Percentiles rank a stretch among this genome's conserved stretches.
These are phyloP conservation scores for Neurospora tetrasperma DNA, from an alignment of 495 filamentous ascomycete genomes.

Conservation along the genomic window DNA sequence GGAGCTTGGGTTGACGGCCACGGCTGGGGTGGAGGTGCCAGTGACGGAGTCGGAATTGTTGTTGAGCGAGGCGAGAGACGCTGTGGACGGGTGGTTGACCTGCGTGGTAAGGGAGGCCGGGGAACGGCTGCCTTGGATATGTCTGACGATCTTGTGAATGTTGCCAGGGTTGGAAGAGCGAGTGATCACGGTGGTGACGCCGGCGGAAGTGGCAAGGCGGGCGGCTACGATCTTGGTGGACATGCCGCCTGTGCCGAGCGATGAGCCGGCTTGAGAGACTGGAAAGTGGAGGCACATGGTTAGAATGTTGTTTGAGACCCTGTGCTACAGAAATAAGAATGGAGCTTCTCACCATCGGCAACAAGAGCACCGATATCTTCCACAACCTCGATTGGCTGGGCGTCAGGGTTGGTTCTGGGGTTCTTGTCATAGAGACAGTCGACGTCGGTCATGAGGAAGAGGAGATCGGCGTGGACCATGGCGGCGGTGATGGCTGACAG, in stretches of 20 bases:
- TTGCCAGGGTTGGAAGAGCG: conserved; percentile 88
- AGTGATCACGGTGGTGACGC: conserved; percentile 92
- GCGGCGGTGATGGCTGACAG: conserved; percentile 91
- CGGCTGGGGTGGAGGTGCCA: conserved; percentile 3
- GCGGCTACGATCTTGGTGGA: conserved; percentile 95
- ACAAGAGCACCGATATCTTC: conserved; percentile 78
- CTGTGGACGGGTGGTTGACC: conserved; percentile 8
- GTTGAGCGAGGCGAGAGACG: not conserved
- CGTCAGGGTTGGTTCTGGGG: conserved; percentile 72
- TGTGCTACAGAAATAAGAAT: not conserved
- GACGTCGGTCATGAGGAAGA: conserved; percentile 98
- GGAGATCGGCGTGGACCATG: conserved; percentile 93
- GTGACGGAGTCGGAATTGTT: not conserved
- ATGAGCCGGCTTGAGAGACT: conserved; percentile 81
- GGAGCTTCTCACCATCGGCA: conserved; percentile 52
- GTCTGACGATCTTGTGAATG: conserved; percentile 72
- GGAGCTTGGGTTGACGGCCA: conserved; percentile 17
- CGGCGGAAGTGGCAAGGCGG: conserved; percentile 83
- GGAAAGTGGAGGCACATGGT: not conserved
- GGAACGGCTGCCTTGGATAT: conserved; percentile 54
- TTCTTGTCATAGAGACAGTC: conserved; percentile 97
- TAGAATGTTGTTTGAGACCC: not conserved
- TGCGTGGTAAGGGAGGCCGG: conserved; percentile 17
- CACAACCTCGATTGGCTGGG: conserved; percentile 82
- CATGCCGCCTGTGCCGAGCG: conserved; percentile 95